Evolutionary conservation across 805 yeast species (phyloP).

Genomic region (Cyberlindnera maritima): DNA sequence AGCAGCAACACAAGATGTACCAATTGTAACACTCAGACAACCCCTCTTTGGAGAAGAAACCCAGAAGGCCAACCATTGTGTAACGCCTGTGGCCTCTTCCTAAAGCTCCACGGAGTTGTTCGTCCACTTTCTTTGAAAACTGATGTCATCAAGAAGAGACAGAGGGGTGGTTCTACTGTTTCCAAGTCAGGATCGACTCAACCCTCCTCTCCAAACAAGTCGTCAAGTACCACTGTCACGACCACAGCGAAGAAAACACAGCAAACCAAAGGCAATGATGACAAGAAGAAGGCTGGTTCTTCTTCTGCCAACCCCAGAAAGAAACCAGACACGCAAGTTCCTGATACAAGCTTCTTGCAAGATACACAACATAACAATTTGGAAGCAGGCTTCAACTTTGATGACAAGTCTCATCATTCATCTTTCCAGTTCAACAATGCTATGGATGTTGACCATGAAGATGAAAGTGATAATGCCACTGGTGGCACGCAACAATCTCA

Average conservation of each 20-base stretch:
- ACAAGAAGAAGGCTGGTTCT: slow-evolving; percentile 11
- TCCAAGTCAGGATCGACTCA: slow-evolving; percentile 17
- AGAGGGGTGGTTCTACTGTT: slow-evolving; percentile 45
- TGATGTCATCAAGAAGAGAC: slow-evolving; percentile 89
- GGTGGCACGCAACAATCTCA: slow-evolving; percentile 5
- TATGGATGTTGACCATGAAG: slow-evolving; percentile 10
- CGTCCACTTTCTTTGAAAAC: slow-evolving; percentile 89
- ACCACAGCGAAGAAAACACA: not conserved
- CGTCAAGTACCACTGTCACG: not conserved
- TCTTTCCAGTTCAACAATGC: slow-evolving; percentile 17
- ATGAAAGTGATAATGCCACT: not conserved
- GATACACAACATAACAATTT: too few relatives aligned
- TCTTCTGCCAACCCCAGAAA: slow-evolving; percentile 3
- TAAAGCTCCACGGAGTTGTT: slow-evolving; percentile 92
- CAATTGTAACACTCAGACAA: slow-evolving; percentile 87
- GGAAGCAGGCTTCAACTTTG: slow-evolving; percentile 12
- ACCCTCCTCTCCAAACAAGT: slow-evolving; percentile 23
- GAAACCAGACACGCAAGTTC: not conserved
- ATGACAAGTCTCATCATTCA: slow-evolving; percentile 6
- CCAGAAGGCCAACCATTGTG: slow-evolving; percentile 91
- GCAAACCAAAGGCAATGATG: slow-evolving; percentile 1
- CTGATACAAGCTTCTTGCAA: not conserved
- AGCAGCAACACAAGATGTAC: slow-evolving; percentile 49
- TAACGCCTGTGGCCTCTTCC: slow-evolving; percentile 93
- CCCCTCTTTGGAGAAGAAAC: slow-evolving; percentile 94